Percentiles rank a stretch among this genome's conserved stretches.
phyloP scores from a whole-genome alignment of 106 monocot species.

The Apostasia ramifera region DNA sequence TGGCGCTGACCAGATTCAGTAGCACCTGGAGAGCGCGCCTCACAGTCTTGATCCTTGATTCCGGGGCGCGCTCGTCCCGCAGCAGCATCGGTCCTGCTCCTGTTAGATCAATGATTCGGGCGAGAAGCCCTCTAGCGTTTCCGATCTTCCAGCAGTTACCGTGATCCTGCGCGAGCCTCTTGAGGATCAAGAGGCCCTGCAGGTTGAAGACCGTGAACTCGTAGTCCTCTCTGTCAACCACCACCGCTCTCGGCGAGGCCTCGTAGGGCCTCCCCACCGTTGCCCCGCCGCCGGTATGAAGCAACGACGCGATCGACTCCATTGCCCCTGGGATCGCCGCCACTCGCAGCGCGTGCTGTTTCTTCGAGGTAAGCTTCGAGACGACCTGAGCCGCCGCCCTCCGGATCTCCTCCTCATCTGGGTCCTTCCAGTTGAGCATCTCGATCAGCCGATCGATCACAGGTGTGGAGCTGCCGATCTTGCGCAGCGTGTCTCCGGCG shows the following conservation, averaged over 20 bases:
- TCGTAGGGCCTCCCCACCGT: slow-evolving; percentile 1
- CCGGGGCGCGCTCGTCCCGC: slow-evolving; percentile 6
- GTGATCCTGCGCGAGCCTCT: slow-evolving; percentile 40
- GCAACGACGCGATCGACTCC: slow-evolving; percentile 55
- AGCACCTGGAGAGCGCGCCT: slow-evolving; percentile 39
- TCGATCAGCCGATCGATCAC: slow-evolving; percentile 52
- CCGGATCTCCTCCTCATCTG: slow-evolving; percentile 38
- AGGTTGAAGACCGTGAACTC: slow-evolving; percentile 41
- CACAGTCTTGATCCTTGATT: slow-evolving; percentile 29
- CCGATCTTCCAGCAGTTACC: slow-evolving; percentile 51
- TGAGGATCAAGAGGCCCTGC: slow-evolving; percentile 44
- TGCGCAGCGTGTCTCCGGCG: slow-evolving; percentile 37
- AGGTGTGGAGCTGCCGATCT: slow-evolving; percentile 30
- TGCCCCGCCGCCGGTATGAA: slow-evolving; percentile 14
- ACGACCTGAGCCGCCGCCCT: slow-evolving; percentile 37
- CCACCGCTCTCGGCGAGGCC: neutral
- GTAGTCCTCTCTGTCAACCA: slow-evolving; percentile 11
- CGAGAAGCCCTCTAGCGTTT: slow-evolving; percentile 35
- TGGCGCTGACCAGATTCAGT: slow-evolving; percentile 26
- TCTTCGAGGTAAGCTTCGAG: slow-evolving; percentile 42
- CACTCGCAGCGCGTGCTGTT: slow-evolving; percentile 40
- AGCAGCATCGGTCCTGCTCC: slow-evolving; percentile 17
- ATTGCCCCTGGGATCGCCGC: slow-evolving; percentile 51
- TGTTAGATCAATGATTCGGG: slow-evolving; percentile 58
- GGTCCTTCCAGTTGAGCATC: slow-evolving; percentile 63